These are phyloP conservation scores for Termitomyces sp. DNA, from an alignment of 768 basidiomycete genomes.

Conservation along the genomic window DNA sequence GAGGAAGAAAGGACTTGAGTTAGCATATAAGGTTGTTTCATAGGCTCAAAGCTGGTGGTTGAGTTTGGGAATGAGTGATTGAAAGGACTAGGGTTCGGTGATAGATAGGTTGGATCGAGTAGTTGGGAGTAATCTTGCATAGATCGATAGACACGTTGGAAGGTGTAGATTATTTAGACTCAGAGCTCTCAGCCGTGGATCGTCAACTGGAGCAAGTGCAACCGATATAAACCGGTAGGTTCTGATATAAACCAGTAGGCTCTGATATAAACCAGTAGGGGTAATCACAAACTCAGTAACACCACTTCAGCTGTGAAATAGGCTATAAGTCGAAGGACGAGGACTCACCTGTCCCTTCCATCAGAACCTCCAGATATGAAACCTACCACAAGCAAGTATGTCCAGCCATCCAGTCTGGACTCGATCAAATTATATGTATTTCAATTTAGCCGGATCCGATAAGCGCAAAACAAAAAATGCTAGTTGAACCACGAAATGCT, in stretches of 20 bases:
- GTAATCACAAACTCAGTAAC: neutral
- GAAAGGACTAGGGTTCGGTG: no score
- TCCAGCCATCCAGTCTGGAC: neutral
- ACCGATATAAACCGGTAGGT: no score
- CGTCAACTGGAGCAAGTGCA: no score
- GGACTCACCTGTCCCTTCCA: neutral
- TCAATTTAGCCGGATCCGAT: neutral
- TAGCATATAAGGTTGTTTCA: conserved; percentile 42
- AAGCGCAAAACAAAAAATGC: neutral
- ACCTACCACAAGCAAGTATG: neutral
- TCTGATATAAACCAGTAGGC: no score
- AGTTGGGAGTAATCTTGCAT: neutral
- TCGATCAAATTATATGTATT: neutral
- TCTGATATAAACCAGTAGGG: no score
- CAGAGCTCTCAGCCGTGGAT: neutral
- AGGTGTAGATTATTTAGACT: neutral
- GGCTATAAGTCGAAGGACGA: no score
- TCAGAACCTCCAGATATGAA: neutral
- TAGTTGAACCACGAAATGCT: neutral
- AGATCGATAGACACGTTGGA: neutral
- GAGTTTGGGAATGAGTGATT: neutral
- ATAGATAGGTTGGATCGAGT: no score
- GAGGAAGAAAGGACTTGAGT: conserved; percentile 33
- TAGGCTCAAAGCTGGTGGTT: conserved; percentile 42
- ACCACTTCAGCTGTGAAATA: no score